Evolutionary conservation across 306 rosid genomes (phyloP).

Genomic region (Alnus glutinosa): DNA sequence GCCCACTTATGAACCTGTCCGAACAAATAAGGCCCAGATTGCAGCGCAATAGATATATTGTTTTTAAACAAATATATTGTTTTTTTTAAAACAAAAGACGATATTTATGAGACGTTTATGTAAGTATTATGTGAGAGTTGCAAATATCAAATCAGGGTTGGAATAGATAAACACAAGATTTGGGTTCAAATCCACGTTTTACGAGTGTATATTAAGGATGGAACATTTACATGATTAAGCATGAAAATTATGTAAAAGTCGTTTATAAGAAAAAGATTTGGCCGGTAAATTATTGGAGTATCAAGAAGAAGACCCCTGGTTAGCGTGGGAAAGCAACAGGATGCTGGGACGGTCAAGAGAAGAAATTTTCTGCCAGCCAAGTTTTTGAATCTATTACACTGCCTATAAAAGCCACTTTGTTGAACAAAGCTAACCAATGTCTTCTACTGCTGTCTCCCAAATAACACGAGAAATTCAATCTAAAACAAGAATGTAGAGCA

Average conservation of each 20-base stretch:
- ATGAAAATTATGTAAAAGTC: neutral
- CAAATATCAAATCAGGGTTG: too few species aligned
- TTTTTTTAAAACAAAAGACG: too few species aligned
- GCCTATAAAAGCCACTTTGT: constrained; percentile 29
- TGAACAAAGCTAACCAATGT: constrained; percentile 37
- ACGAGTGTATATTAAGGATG: neutral
- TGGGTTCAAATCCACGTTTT: neutral
- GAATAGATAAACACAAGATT: too few species aligned
- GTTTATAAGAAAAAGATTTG: neutral
- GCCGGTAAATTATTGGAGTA: neutral
- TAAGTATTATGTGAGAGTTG: too few species aligned
- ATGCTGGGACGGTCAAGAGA: neutral
- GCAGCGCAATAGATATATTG: too few species aligned
- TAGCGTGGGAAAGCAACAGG: neutral
- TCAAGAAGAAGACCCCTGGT: neutral
- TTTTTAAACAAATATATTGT: too few species aligned
- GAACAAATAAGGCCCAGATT: too few species aligned
- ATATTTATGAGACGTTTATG: too few species aligned
- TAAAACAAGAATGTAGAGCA: constrained; percentile 30
- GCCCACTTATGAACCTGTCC: too few species aligned
- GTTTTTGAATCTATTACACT: neutral
- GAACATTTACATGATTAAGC: neutral
- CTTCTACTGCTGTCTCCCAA: constrained; percentile 36
- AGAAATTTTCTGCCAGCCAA: neutral
- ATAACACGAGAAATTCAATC: constrained; percentile 38